Percentiles rank a stretch among this genome's conserved stretches.
These are phyloP conservation scores for Arabis hirsuta DNA, from an alignment of 345 rosid species.

Conservation along the genomic window DNA sequence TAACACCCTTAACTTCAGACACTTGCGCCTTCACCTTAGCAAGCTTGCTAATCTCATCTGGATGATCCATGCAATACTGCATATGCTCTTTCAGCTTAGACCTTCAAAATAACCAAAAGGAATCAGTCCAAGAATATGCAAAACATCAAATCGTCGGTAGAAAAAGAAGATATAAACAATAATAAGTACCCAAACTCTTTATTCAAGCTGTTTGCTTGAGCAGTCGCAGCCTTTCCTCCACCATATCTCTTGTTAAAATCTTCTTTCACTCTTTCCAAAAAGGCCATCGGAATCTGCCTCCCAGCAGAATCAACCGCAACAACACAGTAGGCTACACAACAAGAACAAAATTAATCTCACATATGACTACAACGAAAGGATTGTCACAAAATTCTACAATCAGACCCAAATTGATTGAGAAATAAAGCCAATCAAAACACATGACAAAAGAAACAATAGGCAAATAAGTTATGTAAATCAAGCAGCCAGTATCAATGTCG, in stretches of 20 bases:
- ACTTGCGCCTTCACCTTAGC: slow-evolving; percentile 99
- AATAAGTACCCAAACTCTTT: slow-evolving; percentile 66
- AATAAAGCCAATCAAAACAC: neutral
- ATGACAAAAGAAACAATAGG: slow-evolving; percentile 3
- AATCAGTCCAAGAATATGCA: slow-evolving; percentile 13
- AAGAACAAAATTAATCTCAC: slow-evolving; percentile 8
- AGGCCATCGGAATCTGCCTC: slow-evolving; percentile 78
- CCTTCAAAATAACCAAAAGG: slow-evolving; percentile 44
- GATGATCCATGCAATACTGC: slow-evolving; percentile 95
- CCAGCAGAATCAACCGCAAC: slow-evolving; percentile 86
- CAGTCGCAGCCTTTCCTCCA: slow-evolving; percentile 77
- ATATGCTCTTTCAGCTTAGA: slow-evolving; percentile 91
- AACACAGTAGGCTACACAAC: slow-evolving; percentile 68
- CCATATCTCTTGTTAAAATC: slow-evolving; percentile 80
- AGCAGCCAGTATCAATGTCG: slow-evolving; percentile 3
- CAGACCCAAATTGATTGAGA: slow-evolving; percentile 5
- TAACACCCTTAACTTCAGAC: slow-evolving; percentile 97
- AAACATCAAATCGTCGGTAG: neutral
- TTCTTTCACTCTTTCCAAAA: slow-evolving; percentile 74
- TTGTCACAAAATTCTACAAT: slow-evolving; percentile 5
- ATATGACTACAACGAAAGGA: neutral
- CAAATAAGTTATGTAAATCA: neutral
- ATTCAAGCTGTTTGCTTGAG: slow-evolving; percentile 66
- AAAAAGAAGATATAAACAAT: neutral
- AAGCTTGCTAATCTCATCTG: slow-evolving; percentile 96